These are phyloP conservation scores for Zea luxurians DNA, from an alignment of 176 grass and related monocot species.

Conservation along the genomic window DNA sequence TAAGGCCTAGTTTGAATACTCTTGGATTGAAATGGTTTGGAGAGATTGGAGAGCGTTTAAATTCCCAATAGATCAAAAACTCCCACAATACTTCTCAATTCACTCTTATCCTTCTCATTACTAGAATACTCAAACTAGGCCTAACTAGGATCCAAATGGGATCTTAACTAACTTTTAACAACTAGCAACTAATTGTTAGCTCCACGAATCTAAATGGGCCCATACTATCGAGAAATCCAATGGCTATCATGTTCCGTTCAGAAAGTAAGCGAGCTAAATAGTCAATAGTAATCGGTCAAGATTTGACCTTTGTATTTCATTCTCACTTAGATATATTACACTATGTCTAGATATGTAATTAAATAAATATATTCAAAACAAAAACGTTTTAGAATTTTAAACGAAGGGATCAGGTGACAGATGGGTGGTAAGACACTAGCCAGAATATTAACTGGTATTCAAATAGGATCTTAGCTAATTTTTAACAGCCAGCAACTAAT, in stretches of 20 bases:
- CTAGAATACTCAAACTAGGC: no score
- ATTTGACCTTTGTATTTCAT: slow-evolving; percentile 2
- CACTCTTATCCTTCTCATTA: no score
- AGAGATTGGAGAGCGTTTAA: no score
- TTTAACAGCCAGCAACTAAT: neutral
- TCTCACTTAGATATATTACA: no score
- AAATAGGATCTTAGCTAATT: neutral
- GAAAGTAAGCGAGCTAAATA: neutral
- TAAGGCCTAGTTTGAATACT: no score
- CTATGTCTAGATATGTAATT: neutral
- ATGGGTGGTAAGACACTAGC: no score
- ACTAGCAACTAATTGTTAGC: neutral
- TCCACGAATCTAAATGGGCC: neutral
- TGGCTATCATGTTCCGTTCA: neutral
- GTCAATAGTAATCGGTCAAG: neutral
- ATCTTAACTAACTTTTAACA: neutral
- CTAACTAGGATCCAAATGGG: neutral
- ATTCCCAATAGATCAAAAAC: no score
- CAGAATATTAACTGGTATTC: neutral
- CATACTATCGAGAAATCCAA: neutral
- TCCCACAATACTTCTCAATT: no score
- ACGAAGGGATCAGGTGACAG: no score
- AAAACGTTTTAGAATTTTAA: no score
- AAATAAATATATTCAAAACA: no score
- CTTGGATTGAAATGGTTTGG: no score